Base-by-base conservation (phyloP, 2,329 filamentous ascomycete species). In the Paraphaeosphaeria minitans region DNA sequence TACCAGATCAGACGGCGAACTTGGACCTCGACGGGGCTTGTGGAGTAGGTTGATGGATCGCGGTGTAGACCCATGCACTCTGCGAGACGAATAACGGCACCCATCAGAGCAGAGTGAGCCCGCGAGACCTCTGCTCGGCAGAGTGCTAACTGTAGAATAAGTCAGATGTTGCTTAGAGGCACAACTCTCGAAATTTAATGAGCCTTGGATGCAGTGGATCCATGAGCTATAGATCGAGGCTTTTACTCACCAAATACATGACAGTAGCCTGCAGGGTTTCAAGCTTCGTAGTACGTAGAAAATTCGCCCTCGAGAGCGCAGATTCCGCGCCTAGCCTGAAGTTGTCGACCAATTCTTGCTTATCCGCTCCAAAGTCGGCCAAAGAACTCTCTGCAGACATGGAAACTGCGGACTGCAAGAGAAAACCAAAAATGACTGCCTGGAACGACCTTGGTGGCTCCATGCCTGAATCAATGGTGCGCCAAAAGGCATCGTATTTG, bases 11-110 rank as follows among this genome's bases (percentile, higher is more conserved):
- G 78, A 4, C 90, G 85, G 13, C 90, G 85, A 3, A 92, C 81
- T 54, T 93, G 89, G 0, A 86, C 87, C 66, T 93, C 89, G 2
- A 92, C 77, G 0, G 89, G 83, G 2, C 82, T 85, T 57, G 89
- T 82, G 1, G 84, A 85, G 67, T 90, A 92, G 10, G 83, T 81
- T 45, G 85, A 83, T 16, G 88, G 88, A 63, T 93, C 90, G 9
- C 88, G 84, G 70, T 93, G 88, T 19, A 93, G 77, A 1, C 89
- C 89, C 87, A 92, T 91, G 67, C 89, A 92, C 77, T 92, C 88
- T 7, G 89, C 90, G 72, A 92, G 84, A 16, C 90, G 83, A 43
- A 92, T 87, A 4, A 88, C 89, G 14, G 89, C 87, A 2, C 89
- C 89, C 4, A 90, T 84, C 1, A 92, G 80, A 4, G 89, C 88